These are phyloP conservation scores for Carpinus viminea DNA, from an alignment of 306 rosid genomes.

Conservation along the genomic window DNA sequence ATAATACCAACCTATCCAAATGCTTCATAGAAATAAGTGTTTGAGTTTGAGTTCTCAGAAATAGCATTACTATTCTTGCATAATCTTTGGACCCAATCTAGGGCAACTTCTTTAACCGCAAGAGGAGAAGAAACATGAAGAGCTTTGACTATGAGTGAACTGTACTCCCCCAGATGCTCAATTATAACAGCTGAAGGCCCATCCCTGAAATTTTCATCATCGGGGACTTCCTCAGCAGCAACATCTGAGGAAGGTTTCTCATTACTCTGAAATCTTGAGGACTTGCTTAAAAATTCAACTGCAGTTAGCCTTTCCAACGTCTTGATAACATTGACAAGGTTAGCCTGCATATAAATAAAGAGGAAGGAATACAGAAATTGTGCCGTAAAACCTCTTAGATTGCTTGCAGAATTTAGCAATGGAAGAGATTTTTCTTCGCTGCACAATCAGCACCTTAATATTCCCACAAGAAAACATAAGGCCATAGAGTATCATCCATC, in stretches of 20 bases:
- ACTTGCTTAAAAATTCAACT: conserved; percentile 59
- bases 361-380: too few species aligned
- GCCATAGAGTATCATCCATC: too few species aligned
- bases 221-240: conserved; percentile 31
- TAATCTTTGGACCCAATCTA: conserved; percentile 69
- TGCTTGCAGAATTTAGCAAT: too few species aligned
- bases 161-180: conserved; percentile 65
- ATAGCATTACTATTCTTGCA: conserved; percentile 65
- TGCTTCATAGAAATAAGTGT: conserved; percentile 45
- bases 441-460: too few species aligned
- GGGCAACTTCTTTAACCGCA: conserved; percentile 63
- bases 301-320: conserved; percentile 66
- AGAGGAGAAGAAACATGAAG: conserved; percentile 75
- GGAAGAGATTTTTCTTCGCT: too few species aligned
- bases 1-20: conserved; percentile 48
- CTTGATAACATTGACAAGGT: conserved; percentile 54
- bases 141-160: conserved; percentile 54
- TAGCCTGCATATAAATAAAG: too few species aligned
- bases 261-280: conserved; percentile 39
- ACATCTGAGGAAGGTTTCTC: conserved; percentile 35
- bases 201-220: conserved; percentile 32
- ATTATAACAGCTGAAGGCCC: conserved; percentile 43
- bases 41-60: conserved; percentile 39
- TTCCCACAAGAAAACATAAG: too few species aligned
- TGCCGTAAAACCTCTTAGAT: too few species aligned